Evolutionary conservation across 2,329 filamentous ascomycete genomes (phyloP).

Genomic region (Monosporascus sp.): DNA sequence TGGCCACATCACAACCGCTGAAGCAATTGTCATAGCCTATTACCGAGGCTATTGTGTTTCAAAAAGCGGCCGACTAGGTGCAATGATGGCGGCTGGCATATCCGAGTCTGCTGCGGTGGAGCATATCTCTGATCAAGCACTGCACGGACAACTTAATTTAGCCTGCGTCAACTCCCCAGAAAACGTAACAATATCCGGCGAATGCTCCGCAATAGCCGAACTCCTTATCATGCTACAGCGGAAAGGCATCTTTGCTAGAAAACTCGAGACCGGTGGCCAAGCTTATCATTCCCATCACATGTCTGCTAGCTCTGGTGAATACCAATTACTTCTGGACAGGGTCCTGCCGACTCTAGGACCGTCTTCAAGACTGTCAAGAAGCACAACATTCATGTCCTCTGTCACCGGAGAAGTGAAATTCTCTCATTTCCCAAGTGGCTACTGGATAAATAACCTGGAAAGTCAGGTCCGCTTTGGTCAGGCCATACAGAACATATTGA

Average conservation of each 20-base stretch:
- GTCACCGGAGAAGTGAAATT: not conserved
- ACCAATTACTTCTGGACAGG: not conserved
- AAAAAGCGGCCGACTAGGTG: not conserved
- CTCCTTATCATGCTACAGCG: not conserved
- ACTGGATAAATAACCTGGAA: constrained; percentile 3
- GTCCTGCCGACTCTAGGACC: not conserved
- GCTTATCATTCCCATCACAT: constrained; percentile 4
- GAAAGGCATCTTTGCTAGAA: not conserved
- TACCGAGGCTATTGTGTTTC: not conserved
- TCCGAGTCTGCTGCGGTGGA: not conserved
- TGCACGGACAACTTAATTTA: not conserved
- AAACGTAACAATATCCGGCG: not conserved
- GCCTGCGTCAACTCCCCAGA: not conserved
- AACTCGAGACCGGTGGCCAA: not conserved
- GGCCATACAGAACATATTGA: not conserved
- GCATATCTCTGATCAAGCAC: not conserved
- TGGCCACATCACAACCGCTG: not conserved
- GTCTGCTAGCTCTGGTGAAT: not conserved
- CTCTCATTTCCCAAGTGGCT: not conserved
- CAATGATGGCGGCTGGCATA: not conserved
- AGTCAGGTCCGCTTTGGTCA: not conserved
- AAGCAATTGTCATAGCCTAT: not conserved
- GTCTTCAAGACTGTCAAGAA: not conserved
- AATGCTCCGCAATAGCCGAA: not conserved
- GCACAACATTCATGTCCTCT: constrained; percentile 1